Conservation (phyloP, 2,329 filamentous ascomycete species). For the Aureobasidium sp. region DNA sequence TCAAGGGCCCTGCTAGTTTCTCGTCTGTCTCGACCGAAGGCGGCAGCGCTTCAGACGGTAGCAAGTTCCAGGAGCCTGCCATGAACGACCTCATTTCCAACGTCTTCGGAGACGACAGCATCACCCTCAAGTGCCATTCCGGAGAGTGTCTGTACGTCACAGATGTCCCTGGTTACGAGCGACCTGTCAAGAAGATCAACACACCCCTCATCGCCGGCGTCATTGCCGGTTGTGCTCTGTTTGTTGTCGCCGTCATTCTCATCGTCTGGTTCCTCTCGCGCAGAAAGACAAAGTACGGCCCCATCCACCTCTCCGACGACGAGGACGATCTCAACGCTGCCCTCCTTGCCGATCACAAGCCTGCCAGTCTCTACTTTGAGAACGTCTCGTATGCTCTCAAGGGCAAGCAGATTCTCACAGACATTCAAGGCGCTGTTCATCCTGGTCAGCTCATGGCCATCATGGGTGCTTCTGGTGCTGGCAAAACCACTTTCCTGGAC, state of each 20-base stretch:
- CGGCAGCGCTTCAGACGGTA: conserved; percentile 56
- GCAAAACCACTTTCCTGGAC: conserved; percentile 94
- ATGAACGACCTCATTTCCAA: conserved; percentile 85
- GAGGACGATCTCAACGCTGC: conserved; percentile 77
- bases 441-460: conserved; percentile 95
- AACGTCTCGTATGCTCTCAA: conserved; percentile 81
- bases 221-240: conserved; percentile 76
- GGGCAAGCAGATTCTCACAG: conserved; percentile 73
- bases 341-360: conserved; percentile 85
- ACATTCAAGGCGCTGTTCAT: conserved; percentile 76
- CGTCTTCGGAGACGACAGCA: conserved; percentile 87
- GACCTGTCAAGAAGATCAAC: conserved; percentile 89
- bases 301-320: conserved; percentile 72
- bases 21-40: conserved; percentile 52
- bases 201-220: conserved; percentile 91
- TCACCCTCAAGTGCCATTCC: conserved; percentile 69
- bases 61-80: conserved; percentile 79
- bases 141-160: conserved; percentile 92
- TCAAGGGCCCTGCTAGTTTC: conserved; percentile 82
- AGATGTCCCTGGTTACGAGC: conserved; percentile 81
- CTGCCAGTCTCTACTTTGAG: conserved; percentile 78
- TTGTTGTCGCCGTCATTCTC: conserved; percentile 79
- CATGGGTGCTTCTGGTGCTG: conserved; percentile 95
- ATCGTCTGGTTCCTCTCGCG: conserved; percentile 81
- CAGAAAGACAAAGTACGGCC: conserved; percentile 51